These are phyloP conservation scores for Tetracentron sinense DNA, from an alignment of 164 flowering plant species.

Conservation along the genomic window DNA sequence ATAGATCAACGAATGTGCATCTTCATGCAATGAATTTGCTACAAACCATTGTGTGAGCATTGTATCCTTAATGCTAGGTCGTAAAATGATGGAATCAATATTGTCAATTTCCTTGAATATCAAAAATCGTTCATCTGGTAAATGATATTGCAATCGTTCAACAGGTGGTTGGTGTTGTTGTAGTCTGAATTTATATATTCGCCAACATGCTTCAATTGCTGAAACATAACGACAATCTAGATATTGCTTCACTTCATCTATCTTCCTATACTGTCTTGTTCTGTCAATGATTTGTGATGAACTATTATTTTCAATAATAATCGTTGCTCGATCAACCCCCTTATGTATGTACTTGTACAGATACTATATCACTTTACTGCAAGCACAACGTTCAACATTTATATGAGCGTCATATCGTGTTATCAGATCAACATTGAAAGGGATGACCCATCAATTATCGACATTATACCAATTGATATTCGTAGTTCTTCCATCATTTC, in stretches of 20 bases:
- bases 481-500: neutral
- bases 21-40: neutral
- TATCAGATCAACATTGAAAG: neutral
- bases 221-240: conserved; percentile 4
- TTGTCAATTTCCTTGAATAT: neutral
- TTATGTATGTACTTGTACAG: conserved; percentile 6
- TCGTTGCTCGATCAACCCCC: neutral
- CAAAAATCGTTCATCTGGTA: neutral
- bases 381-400: neutral
- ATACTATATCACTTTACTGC: neutral
- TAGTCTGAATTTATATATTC: neutral
- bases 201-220: neutral
- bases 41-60: conserved; percentile 3
- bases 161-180: neutral
- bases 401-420: neutral
- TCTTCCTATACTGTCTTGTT: neutral
- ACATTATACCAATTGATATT: neutral
- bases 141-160: neutral
- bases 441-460: neutral
- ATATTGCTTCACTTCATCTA: neutral
- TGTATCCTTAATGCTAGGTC: neutral
- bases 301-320: neutral
- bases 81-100: neutral
- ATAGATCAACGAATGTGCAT: neutral
- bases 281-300: no score